Conservation (phyloP, 1,284 basidiomycete genomes). For the Rhizopogon parksii region DNA sequence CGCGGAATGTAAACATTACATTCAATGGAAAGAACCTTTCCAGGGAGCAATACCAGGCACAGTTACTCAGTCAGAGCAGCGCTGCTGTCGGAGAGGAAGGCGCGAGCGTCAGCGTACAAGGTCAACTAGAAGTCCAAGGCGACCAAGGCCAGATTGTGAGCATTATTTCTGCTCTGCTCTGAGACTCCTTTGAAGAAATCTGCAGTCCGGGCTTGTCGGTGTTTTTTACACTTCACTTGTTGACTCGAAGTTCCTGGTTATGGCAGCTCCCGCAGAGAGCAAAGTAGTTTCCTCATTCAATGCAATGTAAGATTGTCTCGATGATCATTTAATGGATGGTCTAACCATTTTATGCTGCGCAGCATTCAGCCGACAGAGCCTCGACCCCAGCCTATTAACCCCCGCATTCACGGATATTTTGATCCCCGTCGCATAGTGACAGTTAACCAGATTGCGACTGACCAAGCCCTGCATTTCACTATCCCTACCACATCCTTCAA, state of each 20-base stretch:
- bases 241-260: slow-evolving; percentile 25
- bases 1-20: slow-evolving; percentile 22
- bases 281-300: slow-evolving; percentile 22
- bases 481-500: slow-evolving; percentile 19
- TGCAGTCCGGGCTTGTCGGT: slow-evolving; percentile 24
- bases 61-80: slow-evolving; percentile 23
- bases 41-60: slow-evolving; percentile 21
- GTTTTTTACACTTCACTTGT: slow-evolving; percentile 25
- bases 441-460: slow-evolving; percentile 25
- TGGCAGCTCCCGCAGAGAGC: slow-evolving; percentile 22
- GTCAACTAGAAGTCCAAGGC: slow-evolving; percentile 23
- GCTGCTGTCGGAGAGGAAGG: slow-evolving; percentile 13
- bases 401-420: slow-evolving; percentile 22
- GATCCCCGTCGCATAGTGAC: slow-evolving; percentile 22
- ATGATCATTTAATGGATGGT: neutral
- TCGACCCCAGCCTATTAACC: slow-evolving; percentile 11
- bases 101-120: slow-evolving; percentile 20
- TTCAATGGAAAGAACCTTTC: slow-evolving; percentile 30
- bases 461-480: slow-evolving; percentile 16
- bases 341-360: slow-evolving; percentile 1
- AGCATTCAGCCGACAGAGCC: slow-evolving; percentile 27
- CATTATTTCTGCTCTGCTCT: neutral
- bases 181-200: neutral
- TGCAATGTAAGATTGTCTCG: slow-evolving; percentile 14
- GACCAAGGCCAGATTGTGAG: slow-evolving; percentile 23